Percentiles rank a stretch among this genome's conserved stretches.
phyloP scores from a whole-genome alignment of 2,329 filamentous ascomycete genomes.

The Talaromyces verruculosus region DNA sequence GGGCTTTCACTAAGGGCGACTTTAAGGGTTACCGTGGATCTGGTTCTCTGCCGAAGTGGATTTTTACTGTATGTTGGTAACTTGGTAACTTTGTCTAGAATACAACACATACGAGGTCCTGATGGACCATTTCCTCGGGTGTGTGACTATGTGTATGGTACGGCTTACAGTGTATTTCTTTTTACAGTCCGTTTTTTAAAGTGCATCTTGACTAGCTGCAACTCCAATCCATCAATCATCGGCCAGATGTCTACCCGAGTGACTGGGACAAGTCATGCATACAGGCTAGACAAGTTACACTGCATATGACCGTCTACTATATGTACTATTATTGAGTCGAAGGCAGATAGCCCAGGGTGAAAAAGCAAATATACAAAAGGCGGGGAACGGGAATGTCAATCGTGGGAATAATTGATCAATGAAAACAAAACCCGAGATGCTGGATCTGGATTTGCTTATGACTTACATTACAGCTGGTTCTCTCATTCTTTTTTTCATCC shows the following conservation, averaged over 20 bases:
- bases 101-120: background rate
- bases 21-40: conserved; percentile 22
- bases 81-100: background rate
- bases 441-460: background rate
- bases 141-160: background rate
- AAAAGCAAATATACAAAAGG: background rate
- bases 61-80: background rate
- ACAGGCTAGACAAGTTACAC: conserved; percentile 13
- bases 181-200: background rate
- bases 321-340: background rate
- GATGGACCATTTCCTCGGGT: background rate
- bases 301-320: background rate
- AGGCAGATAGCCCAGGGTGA: no score
- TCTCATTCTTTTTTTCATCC: background rate
- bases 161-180: background rate
- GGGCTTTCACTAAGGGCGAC: background rate
- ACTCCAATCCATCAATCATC: conserved; percentile 6
- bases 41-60: conserved; percentile 19
- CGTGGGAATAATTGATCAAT: background rate
- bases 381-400: background rate
- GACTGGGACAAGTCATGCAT: conserved; percentile 18
- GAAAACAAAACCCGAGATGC: background rate
- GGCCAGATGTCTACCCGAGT: conserved; percentile 13
- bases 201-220: background rate
- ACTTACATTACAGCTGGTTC: background rate